phyloP scores from a whole-genome alignment of 1,139 yeast genomes.

The Geotrichum phurueaensis region DNA sequence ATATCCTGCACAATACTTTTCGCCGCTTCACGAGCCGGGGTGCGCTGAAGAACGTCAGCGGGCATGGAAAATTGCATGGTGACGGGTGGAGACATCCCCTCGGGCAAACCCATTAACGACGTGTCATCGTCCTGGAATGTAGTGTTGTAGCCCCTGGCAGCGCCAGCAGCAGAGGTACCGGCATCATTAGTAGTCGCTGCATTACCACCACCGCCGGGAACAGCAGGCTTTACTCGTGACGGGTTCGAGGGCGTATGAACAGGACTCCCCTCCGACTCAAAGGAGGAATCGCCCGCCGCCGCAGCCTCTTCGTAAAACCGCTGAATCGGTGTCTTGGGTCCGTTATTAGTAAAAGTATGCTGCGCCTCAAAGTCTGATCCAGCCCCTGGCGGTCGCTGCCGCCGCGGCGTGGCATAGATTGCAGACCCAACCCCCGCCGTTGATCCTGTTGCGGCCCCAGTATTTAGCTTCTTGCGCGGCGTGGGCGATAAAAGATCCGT shows the following conservation, averaged over 20 bases:
- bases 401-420: not conserved
- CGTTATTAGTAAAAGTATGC: not conserved
- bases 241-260: not conserved
- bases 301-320: slow-evolving; percentile 6
- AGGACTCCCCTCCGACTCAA: not conserved
- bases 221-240: not conserved
- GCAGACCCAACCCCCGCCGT: not conserved
- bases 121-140: slow-evolving; percentile 20
- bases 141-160: not conserved
- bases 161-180: not conserved
- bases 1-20: slow-evolving; percentile 26
- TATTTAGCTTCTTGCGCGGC: not conserved
- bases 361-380: not conserved
- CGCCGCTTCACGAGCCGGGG: slow-evolving; percentile 30
- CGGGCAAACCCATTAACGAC: slow-evolving; percentile 22
- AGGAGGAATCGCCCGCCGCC: not conserved
- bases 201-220: not conserved
- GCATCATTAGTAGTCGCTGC: not conserved
- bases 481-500: slow-evolving; percentile 10
- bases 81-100: slow-evolving; percentile 30
- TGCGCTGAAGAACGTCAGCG: slow-evolving; percentile 20
- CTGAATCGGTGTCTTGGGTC: slow-evolving; percentile 13
- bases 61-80: slow-evolving; percentile 26
- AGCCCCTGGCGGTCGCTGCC: not conserved
- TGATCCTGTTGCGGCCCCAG: not conserved